Percentiles rank a stretch among this genome's conserved stretches.
These are phyloP conservation scores for Dorcoceras hygrometricum DNA, from an alignment of 257 asterid species.

Conservation along the genomic window DNA sequence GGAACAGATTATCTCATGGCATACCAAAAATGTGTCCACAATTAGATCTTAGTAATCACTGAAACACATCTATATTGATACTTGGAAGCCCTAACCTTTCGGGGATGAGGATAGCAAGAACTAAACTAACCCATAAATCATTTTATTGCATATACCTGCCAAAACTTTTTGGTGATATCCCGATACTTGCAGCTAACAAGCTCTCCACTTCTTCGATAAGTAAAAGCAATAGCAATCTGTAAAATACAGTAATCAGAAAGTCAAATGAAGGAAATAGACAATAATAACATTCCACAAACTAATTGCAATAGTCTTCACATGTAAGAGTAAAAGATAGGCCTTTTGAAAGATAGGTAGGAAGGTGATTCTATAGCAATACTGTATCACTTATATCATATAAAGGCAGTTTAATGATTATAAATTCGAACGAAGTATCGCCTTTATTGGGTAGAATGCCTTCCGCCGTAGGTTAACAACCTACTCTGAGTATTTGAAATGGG, in stretches of 20 bases:
- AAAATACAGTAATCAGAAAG: conserved; percentile 15
- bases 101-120: conserved; percentile 1
- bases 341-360: not conserved
- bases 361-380: not conserved
- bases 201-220: conserved; percentile 63
- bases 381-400: conserved; percentile 3
- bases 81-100: not conserved
- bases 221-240: conserved; percentile 81
- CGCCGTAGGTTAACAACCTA: no score
- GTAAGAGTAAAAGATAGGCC: not conserved
- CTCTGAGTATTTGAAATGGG: no score
- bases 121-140: conserved; percentile 19
- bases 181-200: conserved; percentile 95
- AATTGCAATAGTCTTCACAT: conserved; percentile 1
- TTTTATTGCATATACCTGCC: conserved; percentile 56
- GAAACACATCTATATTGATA: not conserved
- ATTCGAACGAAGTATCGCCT: no score
- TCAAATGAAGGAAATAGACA: not conserved
- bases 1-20: conserved; percentile 11
- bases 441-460: no score
- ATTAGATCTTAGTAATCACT: not conserved
- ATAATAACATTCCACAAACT: conserved; percentile 7
- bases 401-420: conserved; percentile 14
- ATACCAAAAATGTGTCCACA: not conserved
- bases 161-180: conserved; percentile 57